A percentile compares a stretch with the other conserved stretches of the same genome.
Conservation (phyloP, 768 basidiomycete species). For the Psilocybe cubensis region DNA sequence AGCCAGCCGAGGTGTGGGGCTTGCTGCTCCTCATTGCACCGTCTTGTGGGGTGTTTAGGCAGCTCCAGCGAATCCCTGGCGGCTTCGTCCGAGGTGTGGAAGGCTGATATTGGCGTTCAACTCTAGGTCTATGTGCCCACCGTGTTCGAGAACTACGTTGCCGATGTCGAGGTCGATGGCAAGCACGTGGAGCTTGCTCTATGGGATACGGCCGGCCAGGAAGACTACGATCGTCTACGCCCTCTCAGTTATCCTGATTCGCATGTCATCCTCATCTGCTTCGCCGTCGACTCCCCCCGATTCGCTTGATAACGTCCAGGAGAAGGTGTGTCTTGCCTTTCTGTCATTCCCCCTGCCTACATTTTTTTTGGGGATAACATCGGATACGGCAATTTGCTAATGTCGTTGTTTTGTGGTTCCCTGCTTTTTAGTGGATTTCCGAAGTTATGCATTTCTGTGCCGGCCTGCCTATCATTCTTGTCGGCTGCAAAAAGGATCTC, state of each 20-base stretch:
- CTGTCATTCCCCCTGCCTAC: neutral
- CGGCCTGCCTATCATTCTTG: constrained; percentile 93
- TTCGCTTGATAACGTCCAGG: constrained; percentile 99
- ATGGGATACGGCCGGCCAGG: constrained; percentile 99
- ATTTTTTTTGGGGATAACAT: neutral
- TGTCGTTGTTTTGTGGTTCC: constrained; percentile 6
- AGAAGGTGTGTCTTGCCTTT: constrained; percentile 73
- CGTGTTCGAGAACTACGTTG: constrained; percentile 99
- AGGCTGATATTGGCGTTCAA: constrained; percentile 1
- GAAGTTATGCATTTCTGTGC: constrained; percentile 99
- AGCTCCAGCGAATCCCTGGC: neutral
- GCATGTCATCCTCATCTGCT: constrained; percentile 99
- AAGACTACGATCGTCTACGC: constrained; percentile 98
- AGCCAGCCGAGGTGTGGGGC: neutral
- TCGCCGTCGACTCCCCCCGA: constrained; percentile 98
- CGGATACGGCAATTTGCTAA: constrained; percentile 5
- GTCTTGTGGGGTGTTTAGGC: neutral
- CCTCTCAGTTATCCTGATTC: constrained; percentile 98
- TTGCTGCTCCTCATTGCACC: neutral
- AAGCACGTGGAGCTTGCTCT: constrained; percentile 98
- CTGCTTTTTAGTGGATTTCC: constrained; percentile 82
- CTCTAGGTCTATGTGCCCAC: constrained; percentile 96
- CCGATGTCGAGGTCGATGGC: constrained; percentile 97
- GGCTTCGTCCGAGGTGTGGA: neutral
- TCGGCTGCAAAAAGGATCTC: constrained; percentile 99